These are phyloP conservation scores for Chaetoceros tenuissimus DNA, from an alignment of 108 stramenopile species.

Conservation along the genomic window DNA sequence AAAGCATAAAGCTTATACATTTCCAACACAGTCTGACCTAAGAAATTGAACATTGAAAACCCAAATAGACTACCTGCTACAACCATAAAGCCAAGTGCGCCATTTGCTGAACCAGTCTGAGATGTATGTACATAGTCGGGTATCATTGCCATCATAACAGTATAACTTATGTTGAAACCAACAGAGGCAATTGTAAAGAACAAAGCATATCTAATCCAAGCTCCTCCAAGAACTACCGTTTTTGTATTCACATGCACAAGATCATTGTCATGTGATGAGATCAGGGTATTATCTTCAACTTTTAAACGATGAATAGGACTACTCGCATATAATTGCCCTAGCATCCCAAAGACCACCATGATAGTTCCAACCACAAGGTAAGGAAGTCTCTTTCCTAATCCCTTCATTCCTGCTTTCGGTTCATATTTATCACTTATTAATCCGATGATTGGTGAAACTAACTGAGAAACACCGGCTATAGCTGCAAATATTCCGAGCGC, in stretches of 20 bases:
- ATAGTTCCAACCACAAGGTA: slow-evolving; percentile 36
- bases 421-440: slow-evolving; percentile 39
- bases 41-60: slow-evolving; percentile 42
- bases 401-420: slow-evolving; percentile 15
- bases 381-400: slow-evolving; percentile 42
- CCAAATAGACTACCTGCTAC: slow-evolving; percentile 48
- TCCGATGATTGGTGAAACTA: slow-evolving; percentile 48
- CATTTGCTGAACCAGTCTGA: slow-evolving; percentile 58
- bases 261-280: not conserved
- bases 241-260: not conserved
- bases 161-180: slow-evolving; percentile 34
- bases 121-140: slow-evolving; percentile 42
- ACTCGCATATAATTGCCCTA: slow-evolving; percentile 29
- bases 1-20: slow-evolving; percentile 33
- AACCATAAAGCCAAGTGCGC: slow-evolving; percentile 35
- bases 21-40: slow-evolving; percentile 13
- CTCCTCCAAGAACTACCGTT: not conserved
- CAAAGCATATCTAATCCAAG: not conserved
- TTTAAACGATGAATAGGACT: not conserved
- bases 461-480: slow-evolving; percentile 46
- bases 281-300: not conserved
- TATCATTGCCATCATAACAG: slow-evolving; percentile 59
- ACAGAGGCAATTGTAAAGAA: slow-evolving; percentile 2
- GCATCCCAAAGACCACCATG: slow-evolving; percentile 28
- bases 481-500: slow-evolving; percentile 49